Evolutionary conservation across 2,329 filamentous ascomycete species (phyloP).

Genomic region (Trichothecium roseum): DNA sequence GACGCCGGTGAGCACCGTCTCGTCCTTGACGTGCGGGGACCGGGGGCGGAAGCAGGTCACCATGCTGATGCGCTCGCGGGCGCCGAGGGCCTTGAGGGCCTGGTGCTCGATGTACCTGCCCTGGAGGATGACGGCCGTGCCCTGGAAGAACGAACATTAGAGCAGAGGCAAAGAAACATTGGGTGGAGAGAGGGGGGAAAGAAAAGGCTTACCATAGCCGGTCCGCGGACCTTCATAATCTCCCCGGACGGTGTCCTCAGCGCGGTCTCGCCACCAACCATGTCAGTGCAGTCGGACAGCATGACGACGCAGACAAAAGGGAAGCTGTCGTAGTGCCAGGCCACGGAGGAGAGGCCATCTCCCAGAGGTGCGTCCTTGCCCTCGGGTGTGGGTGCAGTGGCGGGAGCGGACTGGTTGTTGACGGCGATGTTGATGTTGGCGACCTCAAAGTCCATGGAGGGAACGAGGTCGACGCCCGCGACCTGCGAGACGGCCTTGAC

Average conservation of each 20-base stretch:
- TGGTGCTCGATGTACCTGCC: conserved; percentile 58
- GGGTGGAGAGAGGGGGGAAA: too few relatives aligned
- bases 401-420: too few relatives aligned
- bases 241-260: conserved; percentile 42
- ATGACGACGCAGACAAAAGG: conserved; percentile 62
- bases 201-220: conserved; percentile 39
- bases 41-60: conserved; percentile 56
- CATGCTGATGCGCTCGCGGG: conserved; percentile 52
- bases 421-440: conserved; percentile 43
- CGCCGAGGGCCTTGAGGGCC: conserved; percentile 47
- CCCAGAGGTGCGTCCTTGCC: conserved; percentile 33
- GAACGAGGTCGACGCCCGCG: conserved; percentile 43
- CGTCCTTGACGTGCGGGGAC: conserved; percentile 42
- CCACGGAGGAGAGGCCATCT: conserved; percentile 44
- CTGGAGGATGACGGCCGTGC: conserved; percentile 54
- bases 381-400: conserved; percentile 16
- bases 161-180: too few relatives aligned
- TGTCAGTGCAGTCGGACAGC: conserved; percentile 51
- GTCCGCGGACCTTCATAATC: conserved; percentile 47
- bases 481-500: conserved; percentile 37
- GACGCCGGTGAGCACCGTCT: conserved; percentile 50
- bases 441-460: conserved; percentile 43
- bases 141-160: conserved; percentile 27
- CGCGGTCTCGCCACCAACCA: conserved; percentile 56
- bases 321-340: conserved; percentile 56